Evolutionary conservation across 768 basidiomycete genomes (phyloP), one percentile per base, ranked within the genome.

Genomic region (Boletus subparvulus): DNA sequence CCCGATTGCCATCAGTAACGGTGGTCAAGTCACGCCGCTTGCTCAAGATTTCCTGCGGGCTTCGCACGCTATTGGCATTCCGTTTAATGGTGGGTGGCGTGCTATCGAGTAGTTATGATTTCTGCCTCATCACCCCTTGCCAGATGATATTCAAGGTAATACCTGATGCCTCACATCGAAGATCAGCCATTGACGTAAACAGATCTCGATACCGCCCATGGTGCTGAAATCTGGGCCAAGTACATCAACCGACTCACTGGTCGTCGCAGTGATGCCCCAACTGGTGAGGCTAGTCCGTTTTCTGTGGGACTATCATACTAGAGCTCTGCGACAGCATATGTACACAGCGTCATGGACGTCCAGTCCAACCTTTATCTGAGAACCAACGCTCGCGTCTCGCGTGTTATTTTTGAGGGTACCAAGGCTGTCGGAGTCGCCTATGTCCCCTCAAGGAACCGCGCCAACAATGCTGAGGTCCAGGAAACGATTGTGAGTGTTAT

Each of bases 181-280:
- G 33, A 44, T 39, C 40, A 24, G 21, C 47, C 41, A 32, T 21
- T 65, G n/a, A 47, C 19, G 3, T 44, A 19, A 49, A 45, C 52
- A 79, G 86, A 87, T 69, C 75, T 86, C 40, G 70, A 76, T 50
- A 84, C 85, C 24, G 67, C 80, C 30, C 83, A 87, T 61, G 85
- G 75, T 24, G 79, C 86, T 52, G 87, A 87, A 69, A 84, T 87
- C 54, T 87, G 86, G 86, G 86, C 86, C 48, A 88, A 88, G 68
- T 88, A 87, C 65, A 86, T 88, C 77, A 87, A 87, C 70, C 79
- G 84, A 61, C 81, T 86, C 65, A 88, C 85, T 36, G 87, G 87
- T 56, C 76, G 87, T 59, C 83, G 86, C 49, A 86, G 84, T 58
- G 87, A 88, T 61, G 86, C 86, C 47, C 85, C 86, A 3, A 85